These are phyloP conservation scores for Aegilops bicornis DNA, from an alignment of 176 grass and related monocot genomes.

Conservation along the genomic window DNA sequence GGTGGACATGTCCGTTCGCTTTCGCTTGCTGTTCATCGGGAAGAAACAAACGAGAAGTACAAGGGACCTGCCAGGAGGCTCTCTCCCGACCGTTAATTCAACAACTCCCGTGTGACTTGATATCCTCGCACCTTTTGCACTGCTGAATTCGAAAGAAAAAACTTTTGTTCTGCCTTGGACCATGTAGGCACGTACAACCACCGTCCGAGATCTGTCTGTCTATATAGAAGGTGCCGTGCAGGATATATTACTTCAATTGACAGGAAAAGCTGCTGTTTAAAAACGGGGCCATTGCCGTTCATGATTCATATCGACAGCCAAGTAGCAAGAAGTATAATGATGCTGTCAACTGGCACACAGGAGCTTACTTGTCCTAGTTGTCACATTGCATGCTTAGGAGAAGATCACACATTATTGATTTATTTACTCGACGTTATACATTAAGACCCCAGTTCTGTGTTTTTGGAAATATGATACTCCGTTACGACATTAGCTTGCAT, in stretches of 20 bases:
- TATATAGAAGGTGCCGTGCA: too few relatives aligned
- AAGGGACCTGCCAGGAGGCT: neutral
- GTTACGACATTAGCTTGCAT: neutral
- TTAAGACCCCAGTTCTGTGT: neutral
- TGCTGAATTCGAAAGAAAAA: too few relatives aligned
- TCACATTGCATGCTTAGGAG: neutral
- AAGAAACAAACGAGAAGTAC: conserved; percentile 13
- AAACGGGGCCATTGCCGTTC: neutral
- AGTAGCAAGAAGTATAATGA: neutral
- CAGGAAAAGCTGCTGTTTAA: neutral
- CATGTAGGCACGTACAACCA: too few relatives aligned
- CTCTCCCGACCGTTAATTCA: conserved; percentile 9
- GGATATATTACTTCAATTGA: neutral
- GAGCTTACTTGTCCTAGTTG: neutral
- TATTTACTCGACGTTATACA: neutral
- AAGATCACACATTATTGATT: neutral
- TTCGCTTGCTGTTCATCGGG: neutral
- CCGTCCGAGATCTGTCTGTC: too few relatives aligned
- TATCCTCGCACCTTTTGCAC: neutral
- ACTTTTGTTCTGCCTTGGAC: too few relatives aligned
- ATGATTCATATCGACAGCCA: neutral
- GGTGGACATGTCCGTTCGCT: conserved; percentile 1
- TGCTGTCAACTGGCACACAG: neutral
- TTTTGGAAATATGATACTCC: neutral
- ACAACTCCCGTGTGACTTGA: neutral